phyloP scores from a whole-genome alignment of 2,329 filamentous ascomycete genomes.

The Lasiodiplodia sp. region DNA sequence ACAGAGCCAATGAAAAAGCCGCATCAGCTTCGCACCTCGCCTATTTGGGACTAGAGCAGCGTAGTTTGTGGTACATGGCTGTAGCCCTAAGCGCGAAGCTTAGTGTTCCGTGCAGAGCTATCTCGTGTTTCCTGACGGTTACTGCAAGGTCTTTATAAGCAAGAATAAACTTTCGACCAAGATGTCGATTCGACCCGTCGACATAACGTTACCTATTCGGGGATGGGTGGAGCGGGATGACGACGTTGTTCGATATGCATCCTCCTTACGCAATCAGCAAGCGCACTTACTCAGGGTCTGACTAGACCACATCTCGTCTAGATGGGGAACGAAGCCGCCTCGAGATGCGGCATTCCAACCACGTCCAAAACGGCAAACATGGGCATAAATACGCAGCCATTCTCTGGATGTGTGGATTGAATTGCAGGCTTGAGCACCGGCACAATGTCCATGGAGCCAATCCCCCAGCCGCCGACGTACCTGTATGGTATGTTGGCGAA shows the following conservation, averaged over 20 bases:
- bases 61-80: no score
- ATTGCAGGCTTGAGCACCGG: background rate
- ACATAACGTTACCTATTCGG: background rate
- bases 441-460: constrained; percentile 21
- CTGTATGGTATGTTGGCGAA: constrained; percentile 34
- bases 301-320: background rate
- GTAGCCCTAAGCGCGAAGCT: no score
- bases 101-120: no score
- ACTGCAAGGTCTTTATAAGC: no score
- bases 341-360: background rate
- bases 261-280: constrained; percentile 9
- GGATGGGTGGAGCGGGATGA: background rate
- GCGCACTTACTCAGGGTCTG: constrained; percentile 1
- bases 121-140: no score
- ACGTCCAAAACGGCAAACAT: no score
- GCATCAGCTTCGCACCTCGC: no score
- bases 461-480: constrained; percentile 33
- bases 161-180: no score
- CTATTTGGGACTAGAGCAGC: no score
- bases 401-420: background rate
- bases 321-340: background rate
- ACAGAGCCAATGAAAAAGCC: no score
- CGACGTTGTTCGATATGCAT: background rate
- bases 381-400: constrained; percentile 3
- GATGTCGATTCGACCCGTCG: no score